phyloP scores from a whole-genome alignment of 805 yeast genomes.

The Millerago galiae region DNA sequence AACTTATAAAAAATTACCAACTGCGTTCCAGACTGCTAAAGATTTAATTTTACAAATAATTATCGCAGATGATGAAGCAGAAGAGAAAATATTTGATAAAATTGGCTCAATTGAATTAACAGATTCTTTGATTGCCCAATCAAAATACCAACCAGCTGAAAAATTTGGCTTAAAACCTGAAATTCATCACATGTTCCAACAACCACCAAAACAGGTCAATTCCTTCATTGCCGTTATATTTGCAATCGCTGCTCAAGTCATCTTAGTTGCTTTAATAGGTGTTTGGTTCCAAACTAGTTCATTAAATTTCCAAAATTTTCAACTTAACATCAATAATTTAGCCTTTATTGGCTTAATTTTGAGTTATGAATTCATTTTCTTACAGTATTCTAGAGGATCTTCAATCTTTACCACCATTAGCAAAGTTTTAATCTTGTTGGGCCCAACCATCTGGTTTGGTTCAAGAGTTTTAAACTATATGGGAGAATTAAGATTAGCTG shows the following conservation, averaged over 20 bases:
- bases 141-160: conserved; percentile 11
- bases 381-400: conserved; percentile 22
- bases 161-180: conserved; percentile 21
- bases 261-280: conserved; percentile 12
- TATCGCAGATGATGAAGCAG: conserved; percentile 11
- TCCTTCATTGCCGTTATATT: conserved; percentile 16
- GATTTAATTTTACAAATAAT: conserved; percentile 14
- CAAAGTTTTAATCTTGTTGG: conserved; percentile 14
- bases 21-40: conserved; percentile 15
- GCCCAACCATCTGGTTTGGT: conserved; percentile 25
- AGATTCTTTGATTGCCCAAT: conserved; percentile 11
- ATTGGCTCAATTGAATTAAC: conserved; percentile 20
- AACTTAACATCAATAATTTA: conserved; percentile 9
- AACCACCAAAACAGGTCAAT: conserved; percentile 18
- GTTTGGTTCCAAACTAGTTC: conserved; percentile 16
- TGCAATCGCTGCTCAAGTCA: conserved; percentile 11
- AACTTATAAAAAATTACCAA: conserved; percentile 19
- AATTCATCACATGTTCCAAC: conserved; percentile 23
- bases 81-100: conserved; percentile 3
- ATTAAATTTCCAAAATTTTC: conserved; percentile 20
- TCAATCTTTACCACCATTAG: conserved; percentile 20
- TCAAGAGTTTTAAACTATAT: conserved; percentile 22
- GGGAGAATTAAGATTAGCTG: conserved; percentile 23
- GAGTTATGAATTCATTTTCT: conserved; percentile 20
- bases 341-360: conserved; percentile 16